Base-by-base conservation (phyloP, 2,329 filamentous ascomycete species). In the Cryphonectria radicalis region DNA sequence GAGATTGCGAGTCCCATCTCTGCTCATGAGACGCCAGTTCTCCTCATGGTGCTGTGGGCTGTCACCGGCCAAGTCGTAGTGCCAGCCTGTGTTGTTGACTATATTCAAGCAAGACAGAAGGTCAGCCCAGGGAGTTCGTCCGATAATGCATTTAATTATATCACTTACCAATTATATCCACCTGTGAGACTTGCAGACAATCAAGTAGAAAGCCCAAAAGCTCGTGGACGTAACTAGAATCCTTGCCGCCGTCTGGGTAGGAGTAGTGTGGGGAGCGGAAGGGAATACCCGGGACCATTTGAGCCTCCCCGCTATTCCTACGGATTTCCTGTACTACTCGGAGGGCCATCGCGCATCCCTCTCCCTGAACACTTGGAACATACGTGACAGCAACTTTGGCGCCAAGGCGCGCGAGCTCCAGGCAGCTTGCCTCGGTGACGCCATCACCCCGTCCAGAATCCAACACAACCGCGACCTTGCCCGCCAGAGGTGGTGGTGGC, bases 41-140 rank as follows among this genome's bases (percentile, higher is more conserved):
- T 57, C 60, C 1, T 11, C 28, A 28, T 6, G n/a, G 40, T 28
- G 60, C 17, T 40, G 22, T 7, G 57, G 40, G 17, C 25, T 8
- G 55, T 59, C 14, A 3, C 17, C 28, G 28, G 19, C 32, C 22
- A 64, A 22, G 28, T 11, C 10, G 19, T 57, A 63, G 43, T 11
- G n/a, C 59, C 59, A 69, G 32, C 67, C 60, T 32, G 40, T 35
- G 35, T 69, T 63, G 60, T 69, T 64, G 13, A 69, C 67, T 69
- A 13, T 13, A 55, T 5, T 5, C 10, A 46, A 32, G 10, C 10
- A 46, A 32, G 10, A 25, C 17, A 66, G n/a, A 32, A 25, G 11
- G 42, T 28, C 40, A 63, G 62, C 13, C 3, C 7, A 1, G 13
- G 50, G 22, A 3, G 32, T 32, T 4, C 22, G n/a, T 53, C n/a